phyloP scores from a whole-genome alignment of 768 basidiomycete species.

The Hypsizygus marmoreus region DNA sequence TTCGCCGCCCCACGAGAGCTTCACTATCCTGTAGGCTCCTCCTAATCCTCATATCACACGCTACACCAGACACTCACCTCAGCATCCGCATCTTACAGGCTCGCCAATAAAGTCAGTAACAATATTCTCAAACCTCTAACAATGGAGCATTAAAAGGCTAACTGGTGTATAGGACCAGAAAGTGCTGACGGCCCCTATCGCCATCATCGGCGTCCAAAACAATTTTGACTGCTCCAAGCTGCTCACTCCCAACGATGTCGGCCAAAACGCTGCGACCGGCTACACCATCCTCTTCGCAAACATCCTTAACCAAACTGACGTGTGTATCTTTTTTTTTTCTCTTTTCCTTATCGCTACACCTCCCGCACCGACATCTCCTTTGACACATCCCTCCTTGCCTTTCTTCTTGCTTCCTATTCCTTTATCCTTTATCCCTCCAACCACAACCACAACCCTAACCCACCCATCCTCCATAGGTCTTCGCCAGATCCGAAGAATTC shows the following conservation, averaged over 20 bases:
- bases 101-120: conserved; percentile 39
- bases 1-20: conserved; percentile 34
- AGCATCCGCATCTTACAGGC: conserved; percentile 25
- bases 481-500: conserved; percentile 55
- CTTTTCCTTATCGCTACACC: too few relatives aligned
- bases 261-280: conserved; percentile 40
- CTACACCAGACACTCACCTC: conserved; percentile 3
- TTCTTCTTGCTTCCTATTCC: not conserved
- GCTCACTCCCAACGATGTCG: conserved; percentile 48
- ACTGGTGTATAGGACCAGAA: conserved; percentile 25
- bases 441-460: not conserved
- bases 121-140: not conserved
- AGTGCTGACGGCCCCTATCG: conserved; percentile 41
- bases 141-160: not conserved
- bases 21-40: conserved; percentile 54
- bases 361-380: too few relatives aligned
- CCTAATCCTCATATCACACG: not conserved
- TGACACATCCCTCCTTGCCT: not conserved
- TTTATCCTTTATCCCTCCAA: not conserved
- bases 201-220: conserved; percentile 51
- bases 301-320: conserved; percentile 51
- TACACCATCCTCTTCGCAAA: conserved; percentile 56
- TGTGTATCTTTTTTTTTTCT: conserved; percentile 32
- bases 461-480: conserved; percentile 45
- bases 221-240: conserved; percentile 62